Evolutionary conservation across 75 land plant genomes (phyloP).

Genomic region (Larix kaempferi): DNA sequence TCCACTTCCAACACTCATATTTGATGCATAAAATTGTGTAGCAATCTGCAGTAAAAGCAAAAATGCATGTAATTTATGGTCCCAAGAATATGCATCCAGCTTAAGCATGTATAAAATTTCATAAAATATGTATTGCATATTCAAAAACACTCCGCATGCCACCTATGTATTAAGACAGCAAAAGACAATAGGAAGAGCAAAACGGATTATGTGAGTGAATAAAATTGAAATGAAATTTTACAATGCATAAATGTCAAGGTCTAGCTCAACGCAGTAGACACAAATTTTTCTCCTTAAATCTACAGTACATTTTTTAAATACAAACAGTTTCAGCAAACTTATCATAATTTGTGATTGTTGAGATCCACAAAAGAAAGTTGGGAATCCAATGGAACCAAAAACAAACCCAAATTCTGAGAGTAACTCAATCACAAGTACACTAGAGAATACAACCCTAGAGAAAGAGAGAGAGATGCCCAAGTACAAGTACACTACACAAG

Average conservation of each 20-base stretch:
- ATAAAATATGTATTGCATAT: background rate
- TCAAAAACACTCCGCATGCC: no score
- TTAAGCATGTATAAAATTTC: background rate
- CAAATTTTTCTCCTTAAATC: background rate
- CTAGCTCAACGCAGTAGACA: background rate
- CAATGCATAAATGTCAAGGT: background rate
- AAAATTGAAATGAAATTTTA: background rate
- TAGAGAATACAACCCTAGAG: no score
- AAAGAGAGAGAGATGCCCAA: no score
- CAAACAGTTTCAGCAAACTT: background rate
- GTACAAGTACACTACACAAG: no score
- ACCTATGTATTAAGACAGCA: background rate
- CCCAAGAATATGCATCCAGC: background rate
- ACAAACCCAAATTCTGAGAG: no score
- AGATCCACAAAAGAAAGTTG: no score
- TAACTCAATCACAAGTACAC: no score
- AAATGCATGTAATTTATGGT: background rate
- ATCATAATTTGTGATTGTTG: background rate
- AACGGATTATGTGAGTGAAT: background rate
- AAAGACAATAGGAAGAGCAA: background rate
- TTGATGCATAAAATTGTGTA: constrained; percentile 79
- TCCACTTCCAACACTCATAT: constrained; percentile 79
- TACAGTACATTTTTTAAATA: background rate
- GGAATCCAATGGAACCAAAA: no score
- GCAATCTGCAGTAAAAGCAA: constrained; percentile 50